Evolutionary conservation across 371 early-diverging fungal genomes (phyloP), one percentile per base, ranked within the genome.

Genomic region (Thermomucor indicae-seudaticae): DNA sequence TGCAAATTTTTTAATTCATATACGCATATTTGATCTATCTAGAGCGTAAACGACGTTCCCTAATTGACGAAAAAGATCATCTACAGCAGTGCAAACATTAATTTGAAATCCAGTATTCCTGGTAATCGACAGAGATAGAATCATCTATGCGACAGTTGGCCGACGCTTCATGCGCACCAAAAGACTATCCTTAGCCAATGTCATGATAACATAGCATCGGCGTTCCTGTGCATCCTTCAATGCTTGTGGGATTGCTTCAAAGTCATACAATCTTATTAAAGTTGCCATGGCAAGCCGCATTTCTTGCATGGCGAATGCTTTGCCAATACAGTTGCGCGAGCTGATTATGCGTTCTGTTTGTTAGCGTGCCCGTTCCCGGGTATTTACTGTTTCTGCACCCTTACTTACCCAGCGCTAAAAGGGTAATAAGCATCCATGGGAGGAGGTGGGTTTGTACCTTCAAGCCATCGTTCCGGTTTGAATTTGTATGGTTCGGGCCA

Each of bases 301-400:
- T 47, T 77, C 77, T 54, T 64, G 60, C 44, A 55, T 27, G n/a
- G 70, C 72, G 57, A 73, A 73, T 51, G 61, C 64, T 41, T 67
- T 73, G 22, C 78, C 78, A 34, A 73, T 67, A 50, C 78, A 77
- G 47, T 71, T 71, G 27, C 78, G 52, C 16, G 72, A 57, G 3
- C 37, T 37, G 4, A 10, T 16, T 37, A 32, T 8, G 14, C 32
- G 14, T 32, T 8, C 14, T 7, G 8, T 7, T 32, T 32, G 32
- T 32, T 32, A 32, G 32, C 14, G 8, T 32, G 32, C 7, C 14
- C 32, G 32, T 32, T 7, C 7, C 14, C 32, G 32, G 14, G 32
- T 32, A 32, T 7, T 32, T 8, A 32, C 8, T 14, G 14, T 14
- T 8, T 32, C 7, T 14, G 19, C 19, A 37, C 19, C 19, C 37